Percentiles rank a stretch among this genome's conserved stretches.
Conservation (phyloP, 768 basidiomycete genomes). For the Termitomyces sp. region DNA sequence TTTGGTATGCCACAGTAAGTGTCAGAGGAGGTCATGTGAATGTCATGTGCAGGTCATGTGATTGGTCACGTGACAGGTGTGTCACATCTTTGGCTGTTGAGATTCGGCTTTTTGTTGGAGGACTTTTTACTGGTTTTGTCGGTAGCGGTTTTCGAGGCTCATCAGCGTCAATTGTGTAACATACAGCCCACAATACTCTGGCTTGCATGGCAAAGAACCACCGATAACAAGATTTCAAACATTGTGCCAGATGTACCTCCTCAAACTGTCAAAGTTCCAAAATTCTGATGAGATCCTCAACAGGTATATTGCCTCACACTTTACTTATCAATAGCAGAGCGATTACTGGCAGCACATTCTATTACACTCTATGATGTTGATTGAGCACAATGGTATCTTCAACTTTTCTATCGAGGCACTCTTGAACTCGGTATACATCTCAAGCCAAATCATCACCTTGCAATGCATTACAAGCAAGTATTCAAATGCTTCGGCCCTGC, state of each 20-base stretch:
- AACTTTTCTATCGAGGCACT: not conserved
- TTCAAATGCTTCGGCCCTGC: not conserved
- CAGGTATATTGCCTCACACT: not conserved
- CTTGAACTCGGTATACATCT: not conserved
- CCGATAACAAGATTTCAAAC: not conserved
- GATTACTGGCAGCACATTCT: not conserved
- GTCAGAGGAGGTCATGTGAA: too few relatives aligned
- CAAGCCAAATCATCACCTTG: not conserved
- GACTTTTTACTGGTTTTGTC: too few relatives aligned
- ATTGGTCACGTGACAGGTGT: too few relatives aligned
- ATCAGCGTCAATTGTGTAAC: not conserved
- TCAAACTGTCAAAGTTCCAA: not conserved
- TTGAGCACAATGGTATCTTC: not conserved
- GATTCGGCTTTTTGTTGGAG: too few relatives aligned
- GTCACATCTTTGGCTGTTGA: too few relatives aligned
- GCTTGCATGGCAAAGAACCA: not conserved
- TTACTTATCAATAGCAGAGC: not conserved
- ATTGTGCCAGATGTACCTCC: not conserved
- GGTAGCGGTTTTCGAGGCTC: too few relatives aligned
- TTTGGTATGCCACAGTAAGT: too few relatives aligned
- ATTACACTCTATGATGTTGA: not conserved
- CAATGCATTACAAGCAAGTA: not conserved
- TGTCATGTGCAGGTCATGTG: too few relatives aligned
- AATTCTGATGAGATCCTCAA: not conserved
- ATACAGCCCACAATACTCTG: not conserved